phyloP scores from a whole-genome alignment of 1,284 basidiomycete genomes.

The Tausonia pullulans region DNA sequence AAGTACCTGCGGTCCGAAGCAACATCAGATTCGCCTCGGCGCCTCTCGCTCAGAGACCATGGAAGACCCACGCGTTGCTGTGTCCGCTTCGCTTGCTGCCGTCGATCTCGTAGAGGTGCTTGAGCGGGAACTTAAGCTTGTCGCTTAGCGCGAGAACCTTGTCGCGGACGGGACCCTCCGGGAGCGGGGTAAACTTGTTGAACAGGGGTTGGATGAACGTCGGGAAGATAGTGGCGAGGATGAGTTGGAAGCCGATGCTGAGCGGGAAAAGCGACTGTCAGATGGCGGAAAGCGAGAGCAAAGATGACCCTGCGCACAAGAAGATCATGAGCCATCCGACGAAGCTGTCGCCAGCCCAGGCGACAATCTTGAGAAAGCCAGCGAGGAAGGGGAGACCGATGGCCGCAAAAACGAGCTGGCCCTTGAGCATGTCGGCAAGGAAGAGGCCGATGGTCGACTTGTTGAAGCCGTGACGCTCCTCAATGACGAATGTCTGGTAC shows the following conservation, averaged over 20 bases:
- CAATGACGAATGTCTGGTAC: slow-evolving; percentile 86
- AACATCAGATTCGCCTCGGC: slow-evolving; percentile 6
- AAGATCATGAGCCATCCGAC: slow-evolving; percentile 82
- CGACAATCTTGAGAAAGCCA: slow-evolving; percentile 75
- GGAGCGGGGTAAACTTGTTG: slow-evolving; percentile 54
- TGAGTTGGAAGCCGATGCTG: slow-evolving; percentile 69
- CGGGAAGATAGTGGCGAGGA: slow-evolving; percentile 56
- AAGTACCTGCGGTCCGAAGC: slow-evolving; percentile 46
- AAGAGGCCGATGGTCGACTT: slow-evolving; percentile 72
- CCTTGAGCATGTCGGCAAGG: slow-evolving; percentile 66
- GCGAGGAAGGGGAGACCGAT: slow-evolving; percentile 84
- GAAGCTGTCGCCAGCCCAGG: slow-evolving; percentile 82
- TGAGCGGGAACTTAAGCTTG: slow-evolving; percentile 84
- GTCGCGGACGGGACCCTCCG: slow-evolving; percentile 55
- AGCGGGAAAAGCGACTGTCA: slow-evolving; percentile 15
- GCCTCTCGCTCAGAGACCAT: not conserved
- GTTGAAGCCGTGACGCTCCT: slow-evolving; percentile 94
- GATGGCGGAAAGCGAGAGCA: slow-evolving; percentile 14
- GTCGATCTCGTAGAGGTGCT: slow-evolving; percentile 92
- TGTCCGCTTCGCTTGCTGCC: slow-evolving; percentile 90
- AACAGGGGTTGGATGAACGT: slow-evolving; percentile 16
- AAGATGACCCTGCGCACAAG: slow-evolving; percentile 43
- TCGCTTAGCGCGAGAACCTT: slow-evolving; percentile 63
- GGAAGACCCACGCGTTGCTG: slow-evolving; percentile 58
- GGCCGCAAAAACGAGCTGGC: slow-evolving; percentile 57